Base-by-base conservation (phyloP, 768 basidiomycete genomes). In the Xerocomellus amylosporus region DNA sequence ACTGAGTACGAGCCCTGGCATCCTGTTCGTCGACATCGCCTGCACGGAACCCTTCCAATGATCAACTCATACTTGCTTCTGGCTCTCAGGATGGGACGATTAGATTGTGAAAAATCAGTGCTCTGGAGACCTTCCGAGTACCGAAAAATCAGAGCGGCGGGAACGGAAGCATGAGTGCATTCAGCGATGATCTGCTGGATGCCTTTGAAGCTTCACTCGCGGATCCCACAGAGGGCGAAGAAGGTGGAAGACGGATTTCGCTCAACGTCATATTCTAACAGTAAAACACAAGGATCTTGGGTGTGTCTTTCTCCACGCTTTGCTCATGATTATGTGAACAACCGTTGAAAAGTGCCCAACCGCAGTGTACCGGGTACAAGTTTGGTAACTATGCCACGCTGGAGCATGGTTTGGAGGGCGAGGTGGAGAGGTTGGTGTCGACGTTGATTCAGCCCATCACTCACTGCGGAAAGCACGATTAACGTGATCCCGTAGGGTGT, bases 81-180 rank as follows among this genome's bases (percentile, higher is more conserved):
- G 97, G 93, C 2, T 95, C 94, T 9, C 97, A 98, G 72, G 97
- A 99, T 67, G 84, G 86, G 8, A 95, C 90, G 28, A 90, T 98
- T 49, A 86, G 97, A 39, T 74, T 98, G 5, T 99, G 97, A 97
- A 86, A 85, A 53, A 84, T 99, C 58, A 83, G 87, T 41, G 65
- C 74, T 17, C 69, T 83, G 31, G 69, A 66, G 39, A 54, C 30
- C 15, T n/a, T 17, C 0, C 43, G 31, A 15, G 40, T 20, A 44
- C 45, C 37, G 64, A 64, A 52, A 37, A 41, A 33, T 45, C 60
- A 51, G n/a, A 28, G 53, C 20, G 40, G 36, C 15, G 41, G 51
- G 48, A 56, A 65, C 47, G 56, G 73, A 33, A 62, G 65, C 14
- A 57, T 42, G 8, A 60, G 56, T 24, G 60, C 69, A 4, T 69